Base-by-base conservation (phyloP, 208 protist species). In the Leishmania major region DNA sequence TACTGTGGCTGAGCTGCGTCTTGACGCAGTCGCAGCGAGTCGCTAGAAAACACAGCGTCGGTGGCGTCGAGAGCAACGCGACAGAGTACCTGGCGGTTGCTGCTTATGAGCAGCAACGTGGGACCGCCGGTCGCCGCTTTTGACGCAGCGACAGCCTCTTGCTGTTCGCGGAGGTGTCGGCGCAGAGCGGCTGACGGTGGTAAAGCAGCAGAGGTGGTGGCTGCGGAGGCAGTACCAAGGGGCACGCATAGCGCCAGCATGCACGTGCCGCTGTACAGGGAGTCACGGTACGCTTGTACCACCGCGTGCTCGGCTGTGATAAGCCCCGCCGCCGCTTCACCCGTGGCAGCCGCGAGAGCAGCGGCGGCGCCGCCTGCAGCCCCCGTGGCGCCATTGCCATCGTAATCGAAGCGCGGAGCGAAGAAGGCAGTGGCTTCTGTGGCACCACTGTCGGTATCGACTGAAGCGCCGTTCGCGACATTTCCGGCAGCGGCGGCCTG, bases 241-340 rank as follows among this genome's bases (percentile, higher is more conserved):
- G 90, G 88, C 53, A 94, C 89, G 88, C 88, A 91, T 28, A 92
- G 37, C 3, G 90, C 90, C n/a, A 90, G 77, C 51, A 91, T 79
- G 67, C 88, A 92, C 40, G 89, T 85, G 69, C 90, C 90, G 37
- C 86, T 76, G 60, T 78, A 82, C 1, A 78, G 71, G 35, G 90
- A 82, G 43, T 87, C 89, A 17, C 85, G 89, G 77, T 93, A 96
- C 37, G 85, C 86, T 66, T 93, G 81, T 53, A 93, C 84, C 3
- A 88, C 62, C 8, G 84, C 84, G 55, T 93, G 89, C 66, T 82
- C n/a, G 4, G 86, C 89, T 28, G 88, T 93, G 66, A 83, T 85
- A 28, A 90, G 67, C n/a, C 62, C 78, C 22, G 53, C 60, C 0
- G 37, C 64, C 25, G 15, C 64, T 15, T 45, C 43, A 37, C 28